phyloP scores from a whole-genome alignment of 768 basidiomycete genomes.

The Suillus fuscotomentosus region DNA sequence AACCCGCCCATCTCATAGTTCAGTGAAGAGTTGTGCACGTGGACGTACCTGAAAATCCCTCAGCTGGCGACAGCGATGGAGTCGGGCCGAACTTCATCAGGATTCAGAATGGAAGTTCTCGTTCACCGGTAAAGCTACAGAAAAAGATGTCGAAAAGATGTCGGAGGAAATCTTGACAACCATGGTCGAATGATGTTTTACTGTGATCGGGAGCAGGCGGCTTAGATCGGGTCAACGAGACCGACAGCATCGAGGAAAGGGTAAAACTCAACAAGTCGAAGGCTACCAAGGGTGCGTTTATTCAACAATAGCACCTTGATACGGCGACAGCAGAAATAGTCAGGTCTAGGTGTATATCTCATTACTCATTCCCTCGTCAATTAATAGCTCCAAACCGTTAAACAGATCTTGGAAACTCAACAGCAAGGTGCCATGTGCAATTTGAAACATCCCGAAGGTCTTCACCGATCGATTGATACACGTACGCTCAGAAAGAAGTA shows the following conservation, averaged over 20 bases:
- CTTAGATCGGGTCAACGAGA: slow-evolving; percentile 4
- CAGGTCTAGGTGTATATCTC: neutral
- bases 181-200: neutral
- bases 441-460: neutral
- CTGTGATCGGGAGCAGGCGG: neutral
- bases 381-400: neutral
- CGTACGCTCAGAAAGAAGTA: slow-evolving; percentile 24
- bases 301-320: neutral
- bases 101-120: neutral
- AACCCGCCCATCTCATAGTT: neutral
- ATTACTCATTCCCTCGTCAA: slow-evolving; percentile 3
- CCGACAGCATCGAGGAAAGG: neutral
- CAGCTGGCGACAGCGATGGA: neutral
- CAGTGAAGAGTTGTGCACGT: neutral
- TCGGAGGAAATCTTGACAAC: neutral
- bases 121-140: neutral
- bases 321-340: neutral
- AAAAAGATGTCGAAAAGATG: neutral
- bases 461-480: slow-evolving; percentile 4
- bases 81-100: neutral
- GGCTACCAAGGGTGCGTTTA: neutral
- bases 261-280: slow-evolving; percentile 1
- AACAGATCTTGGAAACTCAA: slow-evolving; percentile 22
- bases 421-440: slow-evolving; percentile 9
- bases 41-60: neutral